Evolutionary conservation across 768 basidiomycete species (phyloP).

Genomic region (Russula vinacea): DNA sequence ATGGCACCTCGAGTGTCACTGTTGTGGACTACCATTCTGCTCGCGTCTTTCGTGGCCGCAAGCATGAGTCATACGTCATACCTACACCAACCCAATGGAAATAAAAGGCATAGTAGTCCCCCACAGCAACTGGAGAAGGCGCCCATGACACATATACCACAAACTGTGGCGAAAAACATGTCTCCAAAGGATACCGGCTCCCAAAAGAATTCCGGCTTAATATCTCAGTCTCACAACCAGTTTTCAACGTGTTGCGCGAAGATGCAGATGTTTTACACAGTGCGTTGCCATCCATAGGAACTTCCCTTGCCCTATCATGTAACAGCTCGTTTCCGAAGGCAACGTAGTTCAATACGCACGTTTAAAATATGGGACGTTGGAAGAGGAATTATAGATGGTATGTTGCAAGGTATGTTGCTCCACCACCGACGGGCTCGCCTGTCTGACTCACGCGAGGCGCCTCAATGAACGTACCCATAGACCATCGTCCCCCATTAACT

Average conservation of each 20-base stretch:
- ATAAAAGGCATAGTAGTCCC: background rate
- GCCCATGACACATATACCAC: background rate
- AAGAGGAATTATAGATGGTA: too few relatives aligned
- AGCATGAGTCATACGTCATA: background rate
- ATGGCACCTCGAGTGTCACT: constrained; percentile 1
- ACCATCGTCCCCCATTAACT: too few relatives aligned
- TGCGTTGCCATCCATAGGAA: background rate
- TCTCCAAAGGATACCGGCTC: constrained; percentile 4
- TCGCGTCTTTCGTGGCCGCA: constrained; percentile 3
- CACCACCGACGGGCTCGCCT: too few relatives aligned
- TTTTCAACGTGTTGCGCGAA: constrained; percentile 13
- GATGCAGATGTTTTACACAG: constrained; percentile 19
- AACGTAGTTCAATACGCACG: constrained; percentile 12
- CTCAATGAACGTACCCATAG: too few relatives aligned
- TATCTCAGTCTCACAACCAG: background rate
- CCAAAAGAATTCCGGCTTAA: background rate
- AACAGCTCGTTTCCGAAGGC: constrained; percentile 6
- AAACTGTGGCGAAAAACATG: background rate
- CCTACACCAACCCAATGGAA: background rate
- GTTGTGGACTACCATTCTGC: constrained; percentile 15
- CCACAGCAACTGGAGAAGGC: background rate
- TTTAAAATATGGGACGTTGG: background rate
- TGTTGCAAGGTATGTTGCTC: too few relatives aligned
- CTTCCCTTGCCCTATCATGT: background rate
- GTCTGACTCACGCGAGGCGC: too few relatives aligned